These are phyloP conservation scores for Cucurbita moschata DNA, from an alignment of 306 rosid genomes.

Conservation along the genomic window DNA sequence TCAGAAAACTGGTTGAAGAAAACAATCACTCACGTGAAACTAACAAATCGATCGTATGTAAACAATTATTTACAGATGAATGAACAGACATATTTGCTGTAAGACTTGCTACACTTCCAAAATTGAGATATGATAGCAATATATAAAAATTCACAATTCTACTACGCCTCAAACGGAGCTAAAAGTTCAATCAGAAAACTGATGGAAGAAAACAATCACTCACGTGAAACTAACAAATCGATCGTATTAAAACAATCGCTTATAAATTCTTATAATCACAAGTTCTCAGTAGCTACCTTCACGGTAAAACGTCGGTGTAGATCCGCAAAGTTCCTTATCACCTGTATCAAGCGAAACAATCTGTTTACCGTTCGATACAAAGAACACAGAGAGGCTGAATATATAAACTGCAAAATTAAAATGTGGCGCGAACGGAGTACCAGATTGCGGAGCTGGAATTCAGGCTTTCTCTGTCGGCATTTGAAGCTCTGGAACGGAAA, in stretches of 20 bases:
- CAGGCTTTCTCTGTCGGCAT: conserved; percentile 20
- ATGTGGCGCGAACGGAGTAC: conserved; percentile 20
- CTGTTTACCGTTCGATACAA: neutral
- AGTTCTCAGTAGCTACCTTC: conserved; percentile 32
- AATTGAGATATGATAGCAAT: neutral
- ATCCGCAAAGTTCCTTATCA: conserved; percentile 19
- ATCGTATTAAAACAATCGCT: neutral
- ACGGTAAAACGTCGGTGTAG: conserved; percentile 32
- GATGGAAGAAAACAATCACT: neutral
- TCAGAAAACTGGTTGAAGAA: neutral
- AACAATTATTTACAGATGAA: neutral
- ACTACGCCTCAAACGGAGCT: neutral
- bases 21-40: neutral
- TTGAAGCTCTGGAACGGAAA: conserved; percentile 26
- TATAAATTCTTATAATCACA: neutral
- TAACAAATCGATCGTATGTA: neutral
- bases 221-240: neutral
- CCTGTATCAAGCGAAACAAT: conserved; percentile 17
- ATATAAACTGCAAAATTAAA: neutral
- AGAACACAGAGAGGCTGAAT: neutral
- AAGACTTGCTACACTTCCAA: neutral
- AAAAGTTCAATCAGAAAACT: neutral
- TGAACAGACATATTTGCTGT: neutral
- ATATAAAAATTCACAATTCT: neutral
- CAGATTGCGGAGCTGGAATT: conserved; percentile 14